Base-by-base conservation (phyloP, 1,139 yeast species). In the Hansenula lynferdii region DNA sequence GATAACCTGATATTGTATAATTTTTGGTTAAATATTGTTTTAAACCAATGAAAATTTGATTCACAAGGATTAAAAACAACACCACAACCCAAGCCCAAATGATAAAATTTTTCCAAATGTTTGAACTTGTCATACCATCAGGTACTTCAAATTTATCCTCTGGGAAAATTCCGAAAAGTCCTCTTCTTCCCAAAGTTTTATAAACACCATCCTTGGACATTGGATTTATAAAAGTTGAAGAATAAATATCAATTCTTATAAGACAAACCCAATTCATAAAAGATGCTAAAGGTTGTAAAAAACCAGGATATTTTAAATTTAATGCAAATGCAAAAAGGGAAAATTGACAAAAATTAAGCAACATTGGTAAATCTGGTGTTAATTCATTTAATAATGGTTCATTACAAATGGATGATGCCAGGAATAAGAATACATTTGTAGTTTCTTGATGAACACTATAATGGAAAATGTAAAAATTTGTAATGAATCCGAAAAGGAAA, bases 381-480 rank as follows among this genome's bases (percentile, higher is more conserved):
- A 77, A 55, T 40, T 79, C 79, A 34, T 72, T 67, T 35, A 80
- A 60, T 27, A 80, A 65, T 17, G 78, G 69, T 23, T 67, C 74
- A 51, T 79, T 80, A 53, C 83, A 78, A 39, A 80, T 76, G 23
- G 78, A 72, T 8, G 85, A 77, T 7, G 83, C 81, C 25, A 67
- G 64, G 56, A 75, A 70, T 28, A 78, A 55, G 44, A 75, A 77
- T 3, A 80, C 77, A 47, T 79, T 75, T 9, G 70, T 60, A 1
- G 85, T 71, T 48, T 81, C 85, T 45, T 79, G 81, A 63, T 80
- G 73, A 1, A 82, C 77, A 35, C 84, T 77, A 41, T 58, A 51
- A 31, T 57, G 45, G 29, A 58, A 50, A 20, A 67, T 61, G 34
- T 65, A 58, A 11, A 69, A 56, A 39, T 74, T 65, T 6, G 74